phyloP scores from a whole-genome alignment of 495 filamentous ascomycete genomes.

The Trichocladium uniseriatum region DNA sequence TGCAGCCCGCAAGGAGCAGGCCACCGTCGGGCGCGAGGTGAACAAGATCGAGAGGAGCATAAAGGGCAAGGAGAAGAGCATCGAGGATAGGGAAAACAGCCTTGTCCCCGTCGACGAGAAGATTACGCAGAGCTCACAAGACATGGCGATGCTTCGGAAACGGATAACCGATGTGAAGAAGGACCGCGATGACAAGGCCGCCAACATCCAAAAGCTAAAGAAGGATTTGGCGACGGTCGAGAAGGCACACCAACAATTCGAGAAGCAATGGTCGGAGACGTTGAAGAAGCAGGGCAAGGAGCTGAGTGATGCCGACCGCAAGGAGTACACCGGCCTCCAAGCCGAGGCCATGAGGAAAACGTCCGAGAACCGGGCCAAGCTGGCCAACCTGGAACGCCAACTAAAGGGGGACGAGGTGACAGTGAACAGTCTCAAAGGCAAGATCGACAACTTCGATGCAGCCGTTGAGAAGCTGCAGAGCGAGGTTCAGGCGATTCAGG shows the following conservation, averaged over 20 bases:
- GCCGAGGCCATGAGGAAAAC: constrained; percentile 81
- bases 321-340: constrained; percentile 79
- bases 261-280: constrained; percentile 72
- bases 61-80: constrained; percentile 75
- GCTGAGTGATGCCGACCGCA: constrained; percentile 74
- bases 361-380: constrained; percentile 68
- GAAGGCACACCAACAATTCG: constrained; percentile 84
- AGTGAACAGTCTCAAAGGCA: constrained; percentile 73
- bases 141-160: constrained; percentile 54
- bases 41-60: constrained; percentile 73
- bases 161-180: constrained; percentile 62
- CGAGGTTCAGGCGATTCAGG: constrained; percentile 60
- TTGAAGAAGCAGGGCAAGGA: constrained; percentile 79
- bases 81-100: constrained; percentile 75
- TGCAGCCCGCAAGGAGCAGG: constrained; percentile 77
- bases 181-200: constrained; percentile 61
- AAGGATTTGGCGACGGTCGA: constrained; percentile 76
- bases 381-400: constrained; percentile 76
- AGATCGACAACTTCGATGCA: constrained; percentile 68
- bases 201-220: constrained; percentile 57
- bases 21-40: constrained; percentile 68
- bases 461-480: constrained; percentile 61
- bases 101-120: constrained; percentile 90
- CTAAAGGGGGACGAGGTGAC: constrained; percentile 83
- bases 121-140: constrained; percentile 66